These are phyloP conservation scores for Geosmithia flava DNA, from an alignment of 2,329 filamentous ascomycete genomes.

Conservation along the genomic window DNA sequence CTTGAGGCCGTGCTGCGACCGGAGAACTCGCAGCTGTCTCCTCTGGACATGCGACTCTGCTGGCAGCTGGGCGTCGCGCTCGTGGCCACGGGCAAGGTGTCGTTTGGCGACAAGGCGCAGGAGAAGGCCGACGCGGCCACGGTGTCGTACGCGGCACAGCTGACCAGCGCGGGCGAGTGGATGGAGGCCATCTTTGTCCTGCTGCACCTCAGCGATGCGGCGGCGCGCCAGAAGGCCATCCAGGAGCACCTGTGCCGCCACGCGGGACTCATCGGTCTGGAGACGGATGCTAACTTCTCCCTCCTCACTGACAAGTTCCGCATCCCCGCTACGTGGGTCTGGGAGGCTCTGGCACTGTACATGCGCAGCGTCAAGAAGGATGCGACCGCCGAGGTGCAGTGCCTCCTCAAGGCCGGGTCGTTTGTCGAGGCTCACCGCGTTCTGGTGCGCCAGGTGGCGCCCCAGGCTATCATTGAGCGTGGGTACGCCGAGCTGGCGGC, in stretches of 20 bases:
- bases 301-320: conserved; percentile 52
- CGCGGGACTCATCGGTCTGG: conserved; percentile 51
- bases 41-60: conserved; percentile 61
- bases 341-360: conserved; percentile 74
- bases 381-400: conserved; percentile 60
- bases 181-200: conserved; percentile 65
- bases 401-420: conserved; percentile 65
- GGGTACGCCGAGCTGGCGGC: conserved; percentile 60
- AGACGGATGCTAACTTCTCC: conserved; percentile 41
- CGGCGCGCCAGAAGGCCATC: conserved; percentile 52
- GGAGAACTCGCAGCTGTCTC: conserved; percentile 63
- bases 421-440: conserved; percentile 76
- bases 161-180: conserved; percentile 54
- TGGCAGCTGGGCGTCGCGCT: conserved; percentile 77
- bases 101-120: conserved; percentile 38
- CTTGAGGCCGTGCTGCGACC: conserved; percentile 64
- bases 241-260: conserved; percentile 66
- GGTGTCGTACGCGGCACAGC: conserved; percentile 50
- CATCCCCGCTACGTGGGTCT: conserved; percentile 70
- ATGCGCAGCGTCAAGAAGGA: conserved; percentile 64
- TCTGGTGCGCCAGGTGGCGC: conserved; percentile 70
- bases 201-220: conserved; percentile 55
- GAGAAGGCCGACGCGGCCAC: conserved; percentile 56
- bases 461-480: conserved; percentile 67
- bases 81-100: conserved; percentile 32